Conservation (phyloP, 208 protist genomes). For the Trypanosoma platydactyli region DNA sequence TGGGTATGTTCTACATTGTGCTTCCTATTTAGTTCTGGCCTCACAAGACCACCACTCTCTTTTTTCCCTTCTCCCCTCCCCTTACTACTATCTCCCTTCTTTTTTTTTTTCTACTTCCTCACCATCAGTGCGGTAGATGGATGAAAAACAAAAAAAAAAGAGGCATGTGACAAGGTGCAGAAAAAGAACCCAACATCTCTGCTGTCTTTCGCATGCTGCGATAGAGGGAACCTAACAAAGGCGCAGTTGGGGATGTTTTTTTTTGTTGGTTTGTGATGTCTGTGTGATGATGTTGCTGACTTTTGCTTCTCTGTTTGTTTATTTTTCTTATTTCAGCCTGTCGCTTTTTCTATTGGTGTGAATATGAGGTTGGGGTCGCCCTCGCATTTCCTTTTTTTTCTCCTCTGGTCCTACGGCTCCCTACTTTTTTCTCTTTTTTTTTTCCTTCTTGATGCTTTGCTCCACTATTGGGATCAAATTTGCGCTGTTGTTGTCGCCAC, state of each 20-base stretch:
- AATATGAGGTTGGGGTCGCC: no score
- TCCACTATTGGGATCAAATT: no score
- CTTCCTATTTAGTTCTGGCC: background rate
- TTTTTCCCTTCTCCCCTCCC: background rate
- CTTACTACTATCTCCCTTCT: no score
- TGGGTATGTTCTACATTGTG: background rate
- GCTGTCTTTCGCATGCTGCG: no score
- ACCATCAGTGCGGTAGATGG: no score
- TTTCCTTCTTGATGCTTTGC: no score
- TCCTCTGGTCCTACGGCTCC: background rate
- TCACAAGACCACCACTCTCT: background rate
- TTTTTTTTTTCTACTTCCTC: no score
- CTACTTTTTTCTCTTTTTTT: background rate
- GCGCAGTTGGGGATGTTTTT: background rate
- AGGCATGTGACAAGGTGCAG: background rate
- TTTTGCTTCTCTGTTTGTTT: constrained; percentile 15
- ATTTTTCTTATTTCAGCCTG: constrained; percentile 13
- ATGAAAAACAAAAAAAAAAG: background rate
- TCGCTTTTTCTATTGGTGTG: constrained; percentile 8
- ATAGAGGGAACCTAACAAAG: background rate
- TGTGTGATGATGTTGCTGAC: background rate
- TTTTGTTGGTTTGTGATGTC: background rate
- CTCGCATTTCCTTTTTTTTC: background rate
- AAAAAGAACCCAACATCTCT: no score
- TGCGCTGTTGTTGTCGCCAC: no score